A percentile compares a stretch with the other conserved stretches of the same genome.
These are phyloP conservation scores for Yamadazyma insecticola DNA, from an alignment of 805 yeast genomes.

Conservation along the genomic window DNA sequence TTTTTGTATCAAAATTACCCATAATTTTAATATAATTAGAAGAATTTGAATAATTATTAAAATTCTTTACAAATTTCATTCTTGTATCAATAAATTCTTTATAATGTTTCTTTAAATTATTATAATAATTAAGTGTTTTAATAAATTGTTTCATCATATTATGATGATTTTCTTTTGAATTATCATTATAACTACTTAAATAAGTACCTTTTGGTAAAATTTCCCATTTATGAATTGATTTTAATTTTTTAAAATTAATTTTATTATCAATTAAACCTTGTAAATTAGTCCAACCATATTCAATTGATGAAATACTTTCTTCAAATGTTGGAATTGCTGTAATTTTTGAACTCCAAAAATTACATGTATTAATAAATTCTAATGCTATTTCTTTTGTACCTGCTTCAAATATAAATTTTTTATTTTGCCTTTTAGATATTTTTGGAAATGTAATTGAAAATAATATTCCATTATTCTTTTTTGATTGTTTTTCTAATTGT, in stretches of 20 bases:
- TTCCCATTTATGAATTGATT: slow-evolving; percentile 41
- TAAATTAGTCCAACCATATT: slow-evolving; percentile 72
- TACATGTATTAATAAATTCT: slow-evolving; percentile 71
- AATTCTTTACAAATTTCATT: slow-evolving; percentile 23
- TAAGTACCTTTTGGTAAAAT: slow-evolving; percentile 37
- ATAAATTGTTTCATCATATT: slow-evolving; percentile 43
- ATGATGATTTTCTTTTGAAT: slow-evolving; percentile 23
- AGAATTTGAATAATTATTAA: slow-evolving; percentile 20
- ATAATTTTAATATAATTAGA: slow-evolving; percentile 33
- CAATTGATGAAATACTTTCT: slow-evolving; percentile 68
- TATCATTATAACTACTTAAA: slow-evolving; percentile 28
- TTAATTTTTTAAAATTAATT: slow-evolving; percentile 26
- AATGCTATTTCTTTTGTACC: slow-evolving; percentile 63
- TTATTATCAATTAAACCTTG: slow-evolving; percentile 24
- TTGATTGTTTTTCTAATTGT: slow-evolving; percentile 22
- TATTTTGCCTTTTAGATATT: slow-evolving; percentile 26
- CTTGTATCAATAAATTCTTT: slow-evolving; percentile 27
- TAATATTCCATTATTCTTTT: slow-evolving; percentile 16
- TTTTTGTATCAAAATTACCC: slow-evolving; percentile 36
- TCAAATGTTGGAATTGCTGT: slow-evolving; percentile 72
- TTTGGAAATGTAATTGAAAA: slow-evolving; percentile 59
- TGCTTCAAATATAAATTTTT: slow-evolving; percentile 57
- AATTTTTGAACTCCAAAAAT: slow-evolving; percentile 86
- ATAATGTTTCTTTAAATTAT: slow-evolving; percentile 31
- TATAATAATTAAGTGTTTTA: slow-evolving; percentile 38